Percentiles rank a stretch among this genome's conserved stretches.
phyloP scores from a whole-genome alignment of 2,329 filamentous ascomycete genomes.

The Helotiales sp. region DNA sequence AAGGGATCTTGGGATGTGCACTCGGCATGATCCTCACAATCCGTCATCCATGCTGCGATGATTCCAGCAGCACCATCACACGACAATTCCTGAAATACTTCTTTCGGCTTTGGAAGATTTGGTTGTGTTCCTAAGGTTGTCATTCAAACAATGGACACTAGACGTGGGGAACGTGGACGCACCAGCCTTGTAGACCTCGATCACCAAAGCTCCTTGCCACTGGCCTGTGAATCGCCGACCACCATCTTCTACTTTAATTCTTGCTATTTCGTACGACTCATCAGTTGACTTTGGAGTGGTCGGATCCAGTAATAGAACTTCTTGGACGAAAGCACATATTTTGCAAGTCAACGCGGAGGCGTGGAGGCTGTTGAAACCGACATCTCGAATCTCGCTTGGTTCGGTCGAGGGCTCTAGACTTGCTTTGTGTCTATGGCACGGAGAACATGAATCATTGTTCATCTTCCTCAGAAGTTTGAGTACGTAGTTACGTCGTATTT shows the following conservation, averaged over 20 bases:
- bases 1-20: constrained; percentile 6
- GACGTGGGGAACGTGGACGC: too few relatives aligned
- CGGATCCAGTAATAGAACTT: neutral
- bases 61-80: constrained; percentile 9
- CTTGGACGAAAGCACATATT: constrained; percentile 13
- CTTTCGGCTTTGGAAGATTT: constrained; percentile 11
- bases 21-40: constrained; percentile 5
- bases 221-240: constrained; percentile 19
- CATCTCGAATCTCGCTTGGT: neutral
- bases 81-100: constrained; percentile 10
- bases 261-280: constrained; percentile 5
- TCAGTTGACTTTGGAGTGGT: neutral
- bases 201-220: constrained; percentile 16
- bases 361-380: constrained; percentile 13
- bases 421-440: neutral
- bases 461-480: neutral
- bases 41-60: constrained; percentile 8
- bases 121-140: constrained; percentile 7
- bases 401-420: neutral
- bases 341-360: constrained; percentile 1
- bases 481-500: neutral
- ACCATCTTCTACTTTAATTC: constrained; percentile 6
- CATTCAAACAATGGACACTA: too few relatives aligned
- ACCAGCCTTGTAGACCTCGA: constrained; percentile 11
- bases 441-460: neutral